Percentiles rank a stretch among this genome's conserved stretches.
Conservation (phyloP, 768 basidiomycete genomes). For the Macrolepiota albuminosa region DNA sequence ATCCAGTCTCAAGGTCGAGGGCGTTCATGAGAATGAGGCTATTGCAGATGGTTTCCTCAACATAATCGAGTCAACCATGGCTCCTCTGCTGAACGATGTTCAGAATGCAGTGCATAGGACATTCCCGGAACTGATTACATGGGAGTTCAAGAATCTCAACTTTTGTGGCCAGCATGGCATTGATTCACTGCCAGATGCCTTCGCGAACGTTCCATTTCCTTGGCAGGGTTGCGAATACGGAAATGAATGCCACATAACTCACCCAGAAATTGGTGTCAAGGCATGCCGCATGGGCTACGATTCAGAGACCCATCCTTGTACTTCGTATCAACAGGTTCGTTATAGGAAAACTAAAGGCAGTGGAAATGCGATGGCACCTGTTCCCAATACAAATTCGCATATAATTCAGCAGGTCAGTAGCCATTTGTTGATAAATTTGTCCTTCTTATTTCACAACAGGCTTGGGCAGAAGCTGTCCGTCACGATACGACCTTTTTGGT, state of each 20-base stretch:
- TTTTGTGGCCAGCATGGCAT: neutral
- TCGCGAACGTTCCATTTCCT: neutral
- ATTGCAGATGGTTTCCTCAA: slow-evolving; percentile 12
- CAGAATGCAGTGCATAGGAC: neutral
- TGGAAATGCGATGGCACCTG: neutral
- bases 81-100: neutral
- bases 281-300: slow-evolving; percentile 10
- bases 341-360: neutral
- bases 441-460: neutral
- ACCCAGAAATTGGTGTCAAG: neutral
- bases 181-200: neutral
- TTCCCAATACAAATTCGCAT: neutral
- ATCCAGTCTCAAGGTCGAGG: neutral
- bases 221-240: slow-evolving; percentile 9
- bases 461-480: slow-evolving; percentile 14
- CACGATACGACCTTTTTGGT: slow-evolving; percentile 15
- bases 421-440: neutral
- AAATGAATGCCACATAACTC: neutral
- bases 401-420: slow-evolving; percentile 8
- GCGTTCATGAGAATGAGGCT: neutral
- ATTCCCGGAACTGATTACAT: slow-evolving; percentile 9
- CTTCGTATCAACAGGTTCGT: neutral
- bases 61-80: neutral
- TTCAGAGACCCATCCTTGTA: neutral
- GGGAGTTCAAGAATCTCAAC: slow-evolving; percentile 17